These are phyloP conservation scores for Tuber brumale DNA, from an alignment of 495 filamentous ascomycete species.

Conservation along the genomic window DNA sequence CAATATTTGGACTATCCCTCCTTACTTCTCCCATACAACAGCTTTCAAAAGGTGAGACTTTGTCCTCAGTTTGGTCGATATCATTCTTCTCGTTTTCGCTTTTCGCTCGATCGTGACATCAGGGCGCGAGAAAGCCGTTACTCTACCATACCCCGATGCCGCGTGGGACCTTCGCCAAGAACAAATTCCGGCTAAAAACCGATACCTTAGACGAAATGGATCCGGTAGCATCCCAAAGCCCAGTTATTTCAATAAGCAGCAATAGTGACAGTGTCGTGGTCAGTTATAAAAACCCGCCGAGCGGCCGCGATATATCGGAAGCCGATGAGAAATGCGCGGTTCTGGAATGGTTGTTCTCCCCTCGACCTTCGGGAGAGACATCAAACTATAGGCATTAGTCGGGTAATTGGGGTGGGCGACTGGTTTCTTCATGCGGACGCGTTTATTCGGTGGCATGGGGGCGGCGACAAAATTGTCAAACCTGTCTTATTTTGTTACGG, in stretches of 20 bases:
- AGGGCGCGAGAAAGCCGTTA: no score
- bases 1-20: no score
- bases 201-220: not conserved
- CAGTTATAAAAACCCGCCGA: not conserved
- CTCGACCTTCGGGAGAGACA: not conserved
- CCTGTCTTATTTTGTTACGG: not conserved
- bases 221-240: not conserved
- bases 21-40: no score
- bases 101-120: no score
- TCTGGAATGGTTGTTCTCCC: not conserved
- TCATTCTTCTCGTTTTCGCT: no score
- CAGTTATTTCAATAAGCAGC: not conserved
- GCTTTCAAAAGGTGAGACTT: no score
- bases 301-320: not conserved
- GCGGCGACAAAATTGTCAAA: not conserved
- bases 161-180: no score
- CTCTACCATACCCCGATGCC: not conserved
- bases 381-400: not conserved
- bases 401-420: not conserved
- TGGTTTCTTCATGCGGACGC: not conserved
- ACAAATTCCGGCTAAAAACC: not conserved
- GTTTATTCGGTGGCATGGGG: not conserved
- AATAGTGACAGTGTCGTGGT: not conserved
- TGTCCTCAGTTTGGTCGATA: no score
- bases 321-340: not conserved